Conservation (phyloP, 805 yeast species). For the Yarrowia sp. region DNA sequence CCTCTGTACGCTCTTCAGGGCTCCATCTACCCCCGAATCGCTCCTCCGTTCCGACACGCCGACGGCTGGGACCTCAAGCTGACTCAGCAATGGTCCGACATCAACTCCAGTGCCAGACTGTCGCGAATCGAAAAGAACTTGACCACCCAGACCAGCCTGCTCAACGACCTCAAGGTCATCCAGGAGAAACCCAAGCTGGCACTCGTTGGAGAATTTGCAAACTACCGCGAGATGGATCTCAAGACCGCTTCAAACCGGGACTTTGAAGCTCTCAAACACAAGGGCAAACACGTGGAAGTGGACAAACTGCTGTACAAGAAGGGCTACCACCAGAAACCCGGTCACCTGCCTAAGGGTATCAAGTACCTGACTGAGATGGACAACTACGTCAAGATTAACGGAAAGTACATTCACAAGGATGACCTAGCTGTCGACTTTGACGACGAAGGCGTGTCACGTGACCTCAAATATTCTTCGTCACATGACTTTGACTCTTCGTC, state of each 20-base stretch:
- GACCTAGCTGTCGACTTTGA: too few relatives aligned
- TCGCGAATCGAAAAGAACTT: not conserved
- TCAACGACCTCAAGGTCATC: not conserved
- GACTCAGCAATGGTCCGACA: not conserved
- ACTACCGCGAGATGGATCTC: not conserved
- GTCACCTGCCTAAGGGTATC: too few relatives aligned
- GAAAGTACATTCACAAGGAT: too few relatives aligned
- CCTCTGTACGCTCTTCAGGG: slow-evolving; percentile 1
- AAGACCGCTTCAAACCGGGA: not conserved
- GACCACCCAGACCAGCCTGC: not conserved
- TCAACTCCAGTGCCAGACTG: not conserved
- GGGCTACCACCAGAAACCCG: too few relatives aligned
- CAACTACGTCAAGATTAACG: too few relatives aligned
- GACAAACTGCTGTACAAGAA: too few relatives aligned
- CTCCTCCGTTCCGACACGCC: not conserved
- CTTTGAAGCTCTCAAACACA: not conserved
- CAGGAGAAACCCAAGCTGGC: not conserved
- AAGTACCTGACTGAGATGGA: too few relatives aligned
- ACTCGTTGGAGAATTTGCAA: not conserved
- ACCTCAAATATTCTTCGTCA: too few relatives aligned
- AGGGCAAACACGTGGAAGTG: too few relatives aligned
- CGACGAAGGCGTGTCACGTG: too few relatives aligned
- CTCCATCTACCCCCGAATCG: not conserved
- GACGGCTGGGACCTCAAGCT: not conserved
- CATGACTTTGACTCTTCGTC: too few relatives aligned